phyloP scores from a whole-genome alignment of 2,329 filamentous ascomycete species.

The Aspergillus tamarii region DNA sequence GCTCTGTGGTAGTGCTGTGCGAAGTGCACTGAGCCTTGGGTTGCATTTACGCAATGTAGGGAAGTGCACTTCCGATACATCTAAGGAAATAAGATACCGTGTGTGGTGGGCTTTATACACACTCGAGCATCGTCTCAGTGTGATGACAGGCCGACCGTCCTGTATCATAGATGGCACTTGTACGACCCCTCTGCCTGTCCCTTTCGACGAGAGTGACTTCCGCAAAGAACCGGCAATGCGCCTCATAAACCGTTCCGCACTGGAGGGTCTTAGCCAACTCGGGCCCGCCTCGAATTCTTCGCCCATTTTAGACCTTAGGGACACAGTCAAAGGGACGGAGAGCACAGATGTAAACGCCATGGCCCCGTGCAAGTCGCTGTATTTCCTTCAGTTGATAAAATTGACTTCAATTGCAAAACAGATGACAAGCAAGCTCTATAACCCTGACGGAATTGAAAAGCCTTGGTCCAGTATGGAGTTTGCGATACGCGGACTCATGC shows the following conservation, averaged over 20 bases:
- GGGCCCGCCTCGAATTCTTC: constrained; percentile 26
- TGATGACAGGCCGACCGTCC: constrained; percentile 50
- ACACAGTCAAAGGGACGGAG: constrained; percentile 15
- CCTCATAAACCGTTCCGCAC: constrained; percentile 31
- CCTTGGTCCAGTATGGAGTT: constrained; percentile 45
- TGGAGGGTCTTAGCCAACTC: constrained; percentile 23
- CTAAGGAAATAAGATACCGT: constrained; percentile 49
- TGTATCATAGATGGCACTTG: constrained; percentile 46
- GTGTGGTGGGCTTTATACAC: constrained; percentile 51
- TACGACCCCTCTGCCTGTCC: constrained; percentile 46
- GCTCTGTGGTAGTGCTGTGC: constrained; percentile 44
- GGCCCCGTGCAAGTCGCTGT: constrained; percentile 43
- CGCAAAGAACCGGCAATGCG: constrained; percentile 35
- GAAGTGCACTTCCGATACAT: constrained; percentile 39
- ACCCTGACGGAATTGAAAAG: constrained; percentile 37
- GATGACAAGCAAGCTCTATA: constrained; percentile 44
- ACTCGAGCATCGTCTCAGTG: constrained; percentile 46
- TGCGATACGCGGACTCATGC: constrained; percentile 41
- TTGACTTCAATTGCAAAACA: constrained; percentile 42
- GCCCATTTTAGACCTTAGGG: constrained; percentile 25
- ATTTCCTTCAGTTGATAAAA: constrained; percentile 44
- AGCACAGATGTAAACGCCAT: constrained; percentile 25
- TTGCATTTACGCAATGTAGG: constrained; percentile 48
- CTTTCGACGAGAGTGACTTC: constrained; percentile 46
- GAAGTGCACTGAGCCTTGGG: constrained; percentile 45